phyloP scores from a whole-genome alignment of 768 basidiomycete genomes.

The Tylopilus sp. region DNA sequence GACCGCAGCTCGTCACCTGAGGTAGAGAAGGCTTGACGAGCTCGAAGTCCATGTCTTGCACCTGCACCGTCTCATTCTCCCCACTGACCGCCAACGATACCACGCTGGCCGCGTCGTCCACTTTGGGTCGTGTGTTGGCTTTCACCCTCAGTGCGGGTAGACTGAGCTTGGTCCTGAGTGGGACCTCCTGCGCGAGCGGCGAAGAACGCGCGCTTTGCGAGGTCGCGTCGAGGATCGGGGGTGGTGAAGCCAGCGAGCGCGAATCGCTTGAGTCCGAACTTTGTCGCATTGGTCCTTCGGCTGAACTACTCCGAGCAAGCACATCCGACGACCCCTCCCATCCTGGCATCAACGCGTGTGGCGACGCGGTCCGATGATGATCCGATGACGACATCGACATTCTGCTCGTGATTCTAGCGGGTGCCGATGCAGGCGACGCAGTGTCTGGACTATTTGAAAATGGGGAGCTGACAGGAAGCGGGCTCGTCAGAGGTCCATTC shows the following conservation, averaged over 20 bases:
- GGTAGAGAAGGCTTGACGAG: slow-evolving; percentile 62
- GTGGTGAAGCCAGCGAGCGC: slow-evolving; percentile 39
- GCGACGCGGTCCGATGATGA: slow-evolving; percentile 10
- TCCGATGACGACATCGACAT: slow-evolving; percentile 16
- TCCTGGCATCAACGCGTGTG: slow-evolving; percentile 11
- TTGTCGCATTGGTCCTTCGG: slow-evolving; percentile 16
- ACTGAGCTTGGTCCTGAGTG: slow-evolving; percentile 61
- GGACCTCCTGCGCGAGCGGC: slow-evolving; percentile 27
- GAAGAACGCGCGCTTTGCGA: slow-evolving; percentile 30
- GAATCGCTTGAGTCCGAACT: slow-evolving; percentile 31
- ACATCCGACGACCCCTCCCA: slow-evolving; percentile 19
- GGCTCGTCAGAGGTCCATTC: slow-evolving; percentile 9
- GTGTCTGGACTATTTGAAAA: slow-evolving; percentile 11
- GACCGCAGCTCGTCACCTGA: slow-evolving; percentile 36
- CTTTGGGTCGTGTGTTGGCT: slow-evolving; percentile 21
- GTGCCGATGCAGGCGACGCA: slow-evolving; percentile 6
- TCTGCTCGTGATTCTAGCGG: neutral
- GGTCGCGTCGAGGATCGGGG: slow-evolving; percentile 36
- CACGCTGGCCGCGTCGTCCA: slow-evolving; percentile 31
- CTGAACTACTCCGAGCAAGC: slow-evolving; percentile 16
- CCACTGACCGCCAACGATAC: slow-evolving; percentile 20
- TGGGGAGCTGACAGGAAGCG: slow-evolving; percentile 8
- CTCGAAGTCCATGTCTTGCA: slow-evolving; percentile 81
- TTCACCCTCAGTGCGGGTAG: slow-evolving; percentile 61
- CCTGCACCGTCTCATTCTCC: slow-evolving; percentile 61